Evolutionary conservation across 768 basidiomycete species (phyloP).

Genomic region (Kwoniella shandongensis): DNA sequence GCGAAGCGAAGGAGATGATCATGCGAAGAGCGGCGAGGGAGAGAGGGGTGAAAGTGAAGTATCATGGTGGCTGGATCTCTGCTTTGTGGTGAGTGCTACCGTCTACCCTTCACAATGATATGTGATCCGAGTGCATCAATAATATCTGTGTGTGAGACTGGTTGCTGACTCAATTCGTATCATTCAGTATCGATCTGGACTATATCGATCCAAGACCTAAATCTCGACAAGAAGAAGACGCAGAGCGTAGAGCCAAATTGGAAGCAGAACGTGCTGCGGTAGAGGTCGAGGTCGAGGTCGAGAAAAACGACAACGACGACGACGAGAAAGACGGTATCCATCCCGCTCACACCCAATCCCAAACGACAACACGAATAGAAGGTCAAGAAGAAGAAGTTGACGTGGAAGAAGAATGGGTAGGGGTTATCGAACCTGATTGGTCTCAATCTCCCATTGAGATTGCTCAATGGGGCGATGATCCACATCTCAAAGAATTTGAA

Average conservation of each 20-base stretch:
- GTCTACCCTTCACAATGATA: too few species aligned
- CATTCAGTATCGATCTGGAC: conserved; percentile 42
- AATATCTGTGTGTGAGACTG: too few species aligned
- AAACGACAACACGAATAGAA: neutral
- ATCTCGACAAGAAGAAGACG: conserved; percentile 28
- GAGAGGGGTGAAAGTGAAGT: conserved; percentile 41
- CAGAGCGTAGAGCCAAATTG: conserved; percentile 8
- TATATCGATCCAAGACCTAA: conserved; percentile 45
- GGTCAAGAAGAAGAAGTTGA: conserved; percentile 25
- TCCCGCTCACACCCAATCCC: neutral
- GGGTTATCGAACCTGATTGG: conserved; percentile 38
- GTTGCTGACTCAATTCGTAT: neutral
- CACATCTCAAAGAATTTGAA: conserved; percentile 35
- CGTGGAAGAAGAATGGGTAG: conserved; percentile 15
- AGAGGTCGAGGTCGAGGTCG: too few species aligned
- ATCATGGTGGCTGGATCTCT: conserved; percentile 48
- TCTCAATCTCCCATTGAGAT: conserved; percentile 43
- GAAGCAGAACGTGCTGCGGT: conserved; percentile 20
- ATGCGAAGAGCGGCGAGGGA: conserved; percentile 44
- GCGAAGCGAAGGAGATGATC: conserved; percentile 42
- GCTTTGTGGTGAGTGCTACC: conserved; percentile 49
- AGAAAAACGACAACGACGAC: conserved; percentile 4
- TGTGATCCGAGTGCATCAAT: neutral
- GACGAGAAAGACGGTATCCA: too few species aligned
- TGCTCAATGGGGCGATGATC: conserved; percentile 39